Evolutionary conservation across 441 rosid genomes (phyloP).

Genomic region (Hura crepitans): DNA sequence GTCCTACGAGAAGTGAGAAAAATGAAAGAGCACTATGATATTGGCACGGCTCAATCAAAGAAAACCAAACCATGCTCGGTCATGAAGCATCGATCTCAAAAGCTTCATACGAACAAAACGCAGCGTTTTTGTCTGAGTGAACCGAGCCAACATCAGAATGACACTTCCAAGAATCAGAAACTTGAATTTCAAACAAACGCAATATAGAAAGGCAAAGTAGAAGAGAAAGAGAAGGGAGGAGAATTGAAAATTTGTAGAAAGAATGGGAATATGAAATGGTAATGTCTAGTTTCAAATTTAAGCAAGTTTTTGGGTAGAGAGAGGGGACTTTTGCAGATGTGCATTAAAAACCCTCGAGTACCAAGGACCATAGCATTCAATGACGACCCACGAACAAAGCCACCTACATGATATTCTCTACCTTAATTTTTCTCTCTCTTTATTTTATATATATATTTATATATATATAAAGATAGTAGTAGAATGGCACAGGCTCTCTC

Average conservation of each 20-base stretch:
- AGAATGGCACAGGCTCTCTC: not conserved
- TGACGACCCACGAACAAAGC: slow-evolving; percentile 22
- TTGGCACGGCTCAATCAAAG: slow-evolving; percentile 61
- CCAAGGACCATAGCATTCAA: slow-evolving; percentile 36
- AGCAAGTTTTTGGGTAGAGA: slow-evolving; percentile 10
- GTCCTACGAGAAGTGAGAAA: not conserved
- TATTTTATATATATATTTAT: not conserved
- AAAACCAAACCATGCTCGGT: not conserved
- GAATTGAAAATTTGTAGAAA: not conserved
- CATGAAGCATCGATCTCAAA: too few species aligned
- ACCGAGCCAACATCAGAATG: slow-evolving; percentile 77
- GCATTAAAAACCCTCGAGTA: slow-evolving; percentile 38
- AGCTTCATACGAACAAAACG: not conserved
- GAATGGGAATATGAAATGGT: slow-evolving; percentile 17
- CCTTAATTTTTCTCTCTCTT: slow-evolving; percentile 12
- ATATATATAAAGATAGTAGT: not conserved
- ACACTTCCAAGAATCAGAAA: slow-evolving; percentile 28
- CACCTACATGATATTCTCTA: slow-evolving; percentile 26
- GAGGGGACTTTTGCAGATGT: not conserved
- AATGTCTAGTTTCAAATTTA: slow-evolving; percentile 28
- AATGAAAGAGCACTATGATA: slow-evolving; percentile 42
- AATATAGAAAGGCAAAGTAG: not conserved
- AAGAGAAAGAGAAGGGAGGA: not conserved
- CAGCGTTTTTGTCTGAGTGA: slow-evolving; percentile 51
- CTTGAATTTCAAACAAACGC: too few species aligned